Conservation (phyloP, 805 yeast genomes). For the Kluyveromyces wickerhamii region DNA sequence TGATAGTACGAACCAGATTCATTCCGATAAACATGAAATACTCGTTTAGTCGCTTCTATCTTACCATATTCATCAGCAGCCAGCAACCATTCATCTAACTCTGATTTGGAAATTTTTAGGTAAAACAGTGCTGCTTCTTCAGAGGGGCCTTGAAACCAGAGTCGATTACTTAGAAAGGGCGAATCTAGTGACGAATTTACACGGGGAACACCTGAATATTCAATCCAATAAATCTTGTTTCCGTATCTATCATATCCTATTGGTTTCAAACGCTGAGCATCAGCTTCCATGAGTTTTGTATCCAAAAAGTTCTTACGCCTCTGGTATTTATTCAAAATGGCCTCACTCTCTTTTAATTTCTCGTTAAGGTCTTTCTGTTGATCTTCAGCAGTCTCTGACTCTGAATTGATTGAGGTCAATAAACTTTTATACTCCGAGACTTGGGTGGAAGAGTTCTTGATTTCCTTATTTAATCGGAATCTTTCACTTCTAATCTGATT, state of each 20-base stretch:
- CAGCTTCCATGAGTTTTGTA: constrained; percentile 54
- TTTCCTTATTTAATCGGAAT: constrained; percentile 21
- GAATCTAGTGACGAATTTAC: constrained; percentile 40
- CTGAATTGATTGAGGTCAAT: constrained; percentile 2
- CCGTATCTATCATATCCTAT: constrained; percentile 78
- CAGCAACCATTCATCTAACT: constrained; percentile 24
- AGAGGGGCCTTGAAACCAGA: constrained; percentile 90
- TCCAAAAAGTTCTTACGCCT: constrained; percentile 48
- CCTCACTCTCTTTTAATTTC: constrained; percentile 21
- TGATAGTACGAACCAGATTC: constrained; percentile 15
- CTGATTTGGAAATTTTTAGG: constrained; percentile 26
- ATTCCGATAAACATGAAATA: constrained; percentile 16
- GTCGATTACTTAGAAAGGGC: constrained; percentile 68
- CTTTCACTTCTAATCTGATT: constrained; percentile 29
- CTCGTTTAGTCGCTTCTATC: constrained; percentile 20
- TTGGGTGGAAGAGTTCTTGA: constrained; percentile 19
- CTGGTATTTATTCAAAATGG: constrained; percentile 35
- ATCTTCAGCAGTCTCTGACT: constrained; percentile 13
- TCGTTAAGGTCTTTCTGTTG: constrained; percentile 12
- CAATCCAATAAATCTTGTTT: constrained; percentile 96
- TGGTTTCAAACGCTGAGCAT: constrained; percentile 65
- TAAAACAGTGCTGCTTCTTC: constrained; percentile 36
- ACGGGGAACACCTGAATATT: constrained; percentile 69
- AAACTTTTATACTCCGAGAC: constrained; percentile 6
- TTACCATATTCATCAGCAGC: constrained; percentile 15